phyloP scores from a whole-genome alignment of 2,329 filamentous ascomycete genomes.

The Aspergillus ruber region DNA sequence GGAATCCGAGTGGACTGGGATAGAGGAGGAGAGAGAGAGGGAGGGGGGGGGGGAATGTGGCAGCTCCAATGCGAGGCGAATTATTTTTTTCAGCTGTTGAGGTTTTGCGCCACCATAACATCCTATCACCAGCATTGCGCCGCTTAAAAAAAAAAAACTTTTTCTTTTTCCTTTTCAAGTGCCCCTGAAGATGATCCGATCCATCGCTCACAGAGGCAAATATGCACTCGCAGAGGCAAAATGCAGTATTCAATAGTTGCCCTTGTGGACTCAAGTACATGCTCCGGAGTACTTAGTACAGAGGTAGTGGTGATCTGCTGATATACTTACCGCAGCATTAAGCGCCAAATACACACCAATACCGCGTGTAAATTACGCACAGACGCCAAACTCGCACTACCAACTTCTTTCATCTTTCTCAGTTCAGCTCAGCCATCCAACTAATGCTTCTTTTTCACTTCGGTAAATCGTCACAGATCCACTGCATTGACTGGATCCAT shows the following conservation, averaged over 20 bases:
- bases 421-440: not conserved
- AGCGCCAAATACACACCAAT: not conserved
- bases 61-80: constrained; percentile 5
- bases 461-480: not conserved
- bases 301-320: too few relatives aligned
- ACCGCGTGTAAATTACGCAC: not conserved
- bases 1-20: not conserved
- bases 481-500: not conserved
- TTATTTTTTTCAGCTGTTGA: constrained; percentile 13
- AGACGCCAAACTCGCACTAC: not conserved
- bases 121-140: not conserved
- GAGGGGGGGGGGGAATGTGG: not conserved
- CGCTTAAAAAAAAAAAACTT: too few relatives aligned
- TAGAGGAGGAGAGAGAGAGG: too few relatives aligned
- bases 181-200: too few relatives aligned
- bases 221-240: too few relatives aligned
- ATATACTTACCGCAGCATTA: not conserved
- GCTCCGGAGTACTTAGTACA: too few relatives aligned
- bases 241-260: too few relatives aligned
- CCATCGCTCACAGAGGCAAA: too few relatives aligned
- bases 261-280: too few relatives aligned
- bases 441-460: not conserved
- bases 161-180: not conserved
- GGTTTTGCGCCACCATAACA: constrained; percentile 15
- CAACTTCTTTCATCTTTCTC: not conserved